Percentiles rank a stretch among this genome's conserved stretches.
Conservation (phyloP, 2,329 filamentous ascomycete genomes). For the Fusarium setosum region DNA sequence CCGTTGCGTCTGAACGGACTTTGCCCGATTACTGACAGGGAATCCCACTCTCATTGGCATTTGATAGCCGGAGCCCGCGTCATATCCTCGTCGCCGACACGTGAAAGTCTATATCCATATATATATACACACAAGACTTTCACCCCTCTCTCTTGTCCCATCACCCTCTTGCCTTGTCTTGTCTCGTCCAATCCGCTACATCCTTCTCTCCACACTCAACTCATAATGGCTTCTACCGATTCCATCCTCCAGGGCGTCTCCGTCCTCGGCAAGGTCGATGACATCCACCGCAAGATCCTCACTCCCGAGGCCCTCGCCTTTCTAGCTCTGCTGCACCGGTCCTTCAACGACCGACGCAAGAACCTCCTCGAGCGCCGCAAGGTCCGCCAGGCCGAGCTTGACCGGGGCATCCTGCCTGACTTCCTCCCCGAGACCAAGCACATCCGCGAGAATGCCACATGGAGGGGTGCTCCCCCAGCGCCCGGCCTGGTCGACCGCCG, state of each 20-base stretch:
- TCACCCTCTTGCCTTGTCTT: conserved; percentile 7
- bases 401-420: conserved; percentile 88
- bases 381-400: conserved; percentile 90
- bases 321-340: conserved; percentile 92
- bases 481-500: conserved; percentile 93
- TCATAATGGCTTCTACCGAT: conserved; percentile 75
- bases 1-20: neutral
- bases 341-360: conserved; percentile 92
- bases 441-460: conserved; percentile 93
- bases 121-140: conserved; percentile 16
- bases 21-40: conserved; percentile 13
- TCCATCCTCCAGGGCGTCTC: conserved; percentile 87
- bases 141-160: conserved; percentile 9
- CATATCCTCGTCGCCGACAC: conserved; percentile 44
- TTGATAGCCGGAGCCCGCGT: conserved; percentile 23
- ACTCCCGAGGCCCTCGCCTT: conserved; percentile 92
- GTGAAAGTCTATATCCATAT: conserved; percentile 46
- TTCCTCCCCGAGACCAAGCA: conserved; percentile 96
- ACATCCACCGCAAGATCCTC: conserved; percentile 88
- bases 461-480: conserved; percentile 91
- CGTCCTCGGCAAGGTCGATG: conserved; percentile 82
- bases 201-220: conserved; percentile 5
- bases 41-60: conserved; percentile 14
- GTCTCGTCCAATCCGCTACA: neutral
- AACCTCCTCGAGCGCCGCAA: conserved; percentile 87